Base-by-base conservation (phyloP, 352 stramenopile species). In the Pythium sukuiense region DNA sequence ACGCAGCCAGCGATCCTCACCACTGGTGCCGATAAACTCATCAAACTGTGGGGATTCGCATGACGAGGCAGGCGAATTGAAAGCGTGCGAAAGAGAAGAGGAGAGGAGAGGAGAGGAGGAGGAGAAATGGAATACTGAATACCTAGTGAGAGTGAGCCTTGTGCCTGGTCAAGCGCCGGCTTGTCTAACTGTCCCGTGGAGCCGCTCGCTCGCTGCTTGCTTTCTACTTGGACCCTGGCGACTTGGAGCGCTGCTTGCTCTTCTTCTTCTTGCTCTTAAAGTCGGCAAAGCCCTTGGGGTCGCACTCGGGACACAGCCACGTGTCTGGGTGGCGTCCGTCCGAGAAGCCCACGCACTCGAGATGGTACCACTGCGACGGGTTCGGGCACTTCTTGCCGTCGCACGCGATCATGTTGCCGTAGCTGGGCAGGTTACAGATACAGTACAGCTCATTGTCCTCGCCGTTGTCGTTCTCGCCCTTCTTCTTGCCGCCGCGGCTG, bases 361-460 rank as follows among this genome's bases (percentile, higher is more conserved):
- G 70, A 64, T 95, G 87, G 73, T 95, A 95, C 87, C 87, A 95
- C 70, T 95, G 83, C 66, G 83, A 91, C 70, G 85, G 85, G 69
- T 93, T 94, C 16, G 83, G 85, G 50, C 87, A 95, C 61, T 92
- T 90, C 61, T 95, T 92, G 72, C 84, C 84, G 69, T 95, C 87
- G 65, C 87, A 95, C 24, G 87, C 87, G 61, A 95, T 95, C 87
- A 95, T 95, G 69, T 92, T 92, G 64, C 87, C 87, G 72, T 93
- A 95, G 71, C 85, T 93, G 12, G 84, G 85, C 37, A 89, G 70
- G 71, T 93, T 90, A 71, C 87, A 95, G 65, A 95, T 87, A 65
- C 87, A 95, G 69, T 95, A 95, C 27, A 95, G 83, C 66, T 93
- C 85, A 63, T 95, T 93, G 77, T 93, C 85, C 59, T 95, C 85